Percentiles rank a stretch among this genome's conserved stretches.
These are phyloP conservation scores for Pseudogymnoascus sp. DNA, from an alignment of 2,329 filamentous ascomycete genomes.

Conservation along the genomic window DNA sequence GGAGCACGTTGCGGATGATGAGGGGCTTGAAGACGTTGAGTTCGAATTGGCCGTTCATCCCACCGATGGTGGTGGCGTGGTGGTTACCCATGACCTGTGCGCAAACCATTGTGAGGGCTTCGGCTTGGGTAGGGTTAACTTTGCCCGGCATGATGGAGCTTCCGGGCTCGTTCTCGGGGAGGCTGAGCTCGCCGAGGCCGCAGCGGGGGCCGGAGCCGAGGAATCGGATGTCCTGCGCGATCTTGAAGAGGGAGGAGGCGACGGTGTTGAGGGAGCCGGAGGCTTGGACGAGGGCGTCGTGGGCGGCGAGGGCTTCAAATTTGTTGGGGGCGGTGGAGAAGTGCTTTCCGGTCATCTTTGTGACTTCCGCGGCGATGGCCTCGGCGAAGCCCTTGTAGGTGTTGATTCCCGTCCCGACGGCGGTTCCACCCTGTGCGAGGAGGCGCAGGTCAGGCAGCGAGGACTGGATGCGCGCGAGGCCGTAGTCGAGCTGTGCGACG, in stretches of 20 bases:
- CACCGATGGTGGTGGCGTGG: slow-evolving; percentile 84
- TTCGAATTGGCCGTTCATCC: slow-evolving; percentile 97
- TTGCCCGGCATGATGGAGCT: slow-evolving; percentile 99
- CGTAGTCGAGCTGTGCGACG: slow-evolving; percentile 86
- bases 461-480: slow-evolving; percentile 79
- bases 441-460: slow-evolving; percentile 77
- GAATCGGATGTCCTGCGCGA: slow-evolving; percentile 96
- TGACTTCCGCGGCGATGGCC: slow-evolving; percentile 83
- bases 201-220: slow-evolving; percentile 93
- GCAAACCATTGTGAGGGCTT: slow-evolving; percentile 96
- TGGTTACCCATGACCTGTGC: slow-evolving; percentile 98
- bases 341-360: slow-evolving; percentile 83
- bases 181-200: slow-evolving; percentile 84
- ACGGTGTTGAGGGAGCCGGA: slow-evolving; percentile 91
- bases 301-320: slow-evolving; percentile 92
- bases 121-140: slow-evolving; percentile 98
- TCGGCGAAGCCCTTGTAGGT: slow-evolving; percentile 95
- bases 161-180: slow-evolving; percentile 97
- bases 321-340: slow-evolving; percentile 99
- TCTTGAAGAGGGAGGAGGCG: slow-evolving; percentile 88
- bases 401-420: slow-evolving; percentile 95
- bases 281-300: slow-evolving; percentile 93
- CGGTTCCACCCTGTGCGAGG: slow-evolving; percentile 91
- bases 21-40: slow-evolving; percentile 98
- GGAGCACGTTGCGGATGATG: slow-evolving; percentile 88